These are phyloP conservation scores for Nigrospora oryzae DNA, from an alignment of 2,329 filamentous ascomycete genomes.

Conservation along the genomic window DNA sequence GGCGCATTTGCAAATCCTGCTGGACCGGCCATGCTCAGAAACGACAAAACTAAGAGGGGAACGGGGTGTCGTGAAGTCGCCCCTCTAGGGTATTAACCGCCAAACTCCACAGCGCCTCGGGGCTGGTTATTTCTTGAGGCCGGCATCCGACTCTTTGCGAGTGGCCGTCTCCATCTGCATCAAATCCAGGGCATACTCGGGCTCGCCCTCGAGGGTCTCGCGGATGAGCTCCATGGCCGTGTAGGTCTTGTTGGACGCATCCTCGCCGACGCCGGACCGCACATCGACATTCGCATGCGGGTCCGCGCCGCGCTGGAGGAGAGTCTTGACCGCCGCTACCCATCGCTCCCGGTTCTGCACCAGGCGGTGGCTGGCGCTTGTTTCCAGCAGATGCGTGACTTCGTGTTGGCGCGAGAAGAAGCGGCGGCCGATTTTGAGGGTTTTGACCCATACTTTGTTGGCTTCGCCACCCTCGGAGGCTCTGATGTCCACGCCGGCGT, in stretches of 20 bases:
- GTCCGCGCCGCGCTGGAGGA: slow-evolving; percentile 19
- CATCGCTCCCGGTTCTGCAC: slow-evolving; percentile 20
- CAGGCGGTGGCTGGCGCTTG: slow-evolving; percentile 17
- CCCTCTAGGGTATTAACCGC: too few species aligned
- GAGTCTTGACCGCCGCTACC: slow-evolving; percentile 19
- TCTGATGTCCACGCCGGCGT: slow-evolving; percentile 13
- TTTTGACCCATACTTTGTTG: slow-evolving; percentile 15
- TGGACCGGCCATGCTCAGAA: too few species aligned
- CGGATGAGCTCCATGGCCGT: slow-evolving; percentile 19
- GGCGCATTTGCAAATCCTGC: too few species aligned
- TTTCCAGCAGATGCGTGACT: slow-evolving; percentile 20
- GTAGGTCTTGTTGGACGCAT: slow-evolving; percentile 13
- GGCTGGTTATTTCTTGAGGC: too few species aligned
- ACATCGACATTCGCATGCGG: slow-evolving; percentile 17
- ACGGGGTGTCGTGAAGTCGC: too few species aligned
- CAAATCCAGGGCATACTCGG: slow-evolving; percentile 21
- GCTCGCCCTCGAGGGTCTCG: slow-evolving; percentile 21
- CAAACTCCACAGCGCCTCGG: too few species aligned
- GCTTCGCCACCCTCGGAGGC: slow-evolving; percentile 10
- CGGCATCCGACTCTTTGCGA: too few species aligned
- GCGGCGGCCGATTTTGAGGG: slow-evolving; percentile 17
- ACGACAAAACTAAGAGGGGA: too few species aligned
- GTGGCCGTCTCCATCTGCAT: slow-evolving; percentile 15
- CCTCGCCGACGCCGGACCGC: slow-evolving; percentile 12
- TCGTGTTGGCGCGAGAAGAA: slow-evolving; percentile 20